phyloP scores from a whole-genome alignment of 371 early-diverging fungal species.

The Mortierella sp. region DNA sequence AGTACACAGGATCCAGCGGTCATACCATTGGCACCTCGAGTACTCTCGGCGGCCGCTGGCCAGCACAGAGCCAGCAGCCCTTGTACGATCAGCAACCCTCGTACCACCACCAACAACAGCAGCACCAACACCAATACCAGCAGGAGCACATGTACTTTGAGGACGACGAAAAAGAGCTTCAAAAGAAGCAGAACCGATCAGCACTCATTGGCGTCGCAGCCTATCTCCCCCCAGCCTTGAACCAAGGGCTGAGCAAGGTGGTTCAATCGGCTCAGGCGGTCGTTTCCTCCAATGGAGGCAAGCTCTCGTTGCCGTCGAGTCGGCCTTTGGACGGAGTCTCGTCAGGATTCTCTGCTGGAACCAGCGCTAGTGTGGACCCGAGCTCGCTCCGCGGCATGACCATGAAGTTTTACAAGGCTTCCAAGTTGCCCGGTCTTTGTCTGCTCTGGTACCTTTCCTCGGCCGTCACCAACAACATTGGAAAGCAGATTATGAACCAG shows the following conservation, averaged over 20 bases:
- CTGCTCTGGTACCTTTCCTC: conserved; percentile 85
- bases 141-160: conserved; percentile 31
- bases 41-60: conserved; percentile 26
- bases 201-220: conserved; percentile 43
- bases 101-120: conserved; percentile 21
- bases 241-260: conserved; percentile 48
- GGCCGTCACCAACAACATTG: conserved; percentile 85
- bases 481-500: conserved; percentile 80
- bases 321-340: conserved; percentile 22
- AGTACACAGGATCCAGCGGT: conserved; percentile 30
- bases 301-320: conserved; percentile 41
- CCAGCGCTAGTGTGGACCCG: conserved; percentile 17
- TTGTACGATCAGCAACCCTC: conserved; percentile 20
- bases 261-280: conserved; percentile 38
- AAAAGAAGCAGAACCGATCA: conserved; percentile 46
- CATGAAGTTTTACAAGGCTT: conserved; percentile 39
- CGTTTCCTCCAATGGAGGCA: conserved; percentile 26
- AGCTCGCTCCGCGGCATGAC: conserved; percentile 28
- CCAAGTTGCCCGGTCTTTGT: conserved; percentile 68
- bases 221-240: conserved; percentile 43
- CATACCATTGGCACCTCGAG: conserved; percentile 22
- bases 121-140: conserved; percentile 18
- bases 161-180: conserved; percentile 45
- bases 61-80: conserved; percentile 30
- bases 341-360: conserved; percentile 13